Percentiles rank a stretch among this genome's conserved stretches.
phyloP scores from a whole-genome alignment of 345 rosid species.

The Melastoma malabathricum region DNA sequence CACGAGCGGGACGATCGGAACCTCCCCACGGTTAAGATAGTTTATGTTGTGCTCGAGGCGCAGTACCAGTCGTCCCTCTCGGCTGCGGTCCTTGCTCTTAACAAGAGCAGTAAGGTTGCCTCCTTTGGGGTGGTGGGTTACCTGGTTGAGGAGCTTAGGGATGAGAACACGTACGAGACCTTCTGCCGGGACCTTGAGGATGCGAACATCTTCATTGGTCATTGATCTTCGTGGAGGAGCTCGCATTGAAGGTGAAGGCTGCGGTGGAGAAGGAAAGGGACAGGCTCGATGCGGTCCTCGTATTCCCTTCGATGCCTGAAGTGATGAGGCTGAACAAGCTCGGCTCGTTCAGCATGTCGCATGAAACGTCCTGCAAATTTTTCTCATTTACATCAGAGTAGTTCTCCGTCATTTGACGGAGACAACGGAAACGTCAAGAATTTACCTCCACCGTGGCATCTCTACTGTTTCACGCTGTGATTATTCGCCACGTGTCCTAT shows the following conservation, averaged over 20 bases:
- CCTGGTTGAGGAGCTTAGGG: constrained; percentile 92
- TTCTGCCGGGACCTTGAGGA: constrained; percentile 84
- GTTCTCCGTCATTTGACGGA: too few species aligned
- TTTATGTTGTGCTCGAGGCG: constrained; percentile 93
- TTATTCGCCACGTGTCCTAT: too few species aligned
- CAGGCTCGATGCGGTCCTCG: constrained; percentile 88
- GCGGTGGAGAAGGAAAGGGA: constrained; percentile 95
- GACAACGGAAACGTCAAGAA: too few species aligned
- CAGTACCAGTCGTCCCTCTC: constrained; percentile 90
- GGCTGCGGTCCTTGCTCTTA: constrained; percentile 62
- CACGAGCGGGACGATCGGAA: constrained; percentile 44
- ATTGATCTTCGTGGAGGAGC: constrained; percentile 86
- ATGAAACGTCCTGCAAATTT: too few species aligned
- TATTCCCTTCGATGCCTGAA: constrained; percentile 99
- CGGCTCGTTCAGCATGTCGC: constrained; percentile 97
- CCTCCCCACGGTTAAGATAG: constrained; percentile 71
- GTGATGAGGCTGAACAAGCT: constrained; percentile 95
- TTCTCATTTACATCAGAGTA: too few species aligned
- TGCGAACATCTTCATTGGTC: constrained; percentile 87
- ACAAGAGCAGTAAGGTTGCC: constrained; percentile 46
- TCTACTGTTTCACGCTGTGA: too few species aligned
- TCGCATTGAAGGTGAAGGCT: constrained; percentile 70
- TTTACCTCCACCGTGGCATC: too few species aligned
- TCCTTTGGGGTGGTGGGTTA: constrained; percentile 85
- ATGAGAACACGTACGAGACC: constrained; percentile 44